Evolutionary conservation across 805 yeast species (phyloP).

Genomic region (Barnettozyma salicaria): DNA sequence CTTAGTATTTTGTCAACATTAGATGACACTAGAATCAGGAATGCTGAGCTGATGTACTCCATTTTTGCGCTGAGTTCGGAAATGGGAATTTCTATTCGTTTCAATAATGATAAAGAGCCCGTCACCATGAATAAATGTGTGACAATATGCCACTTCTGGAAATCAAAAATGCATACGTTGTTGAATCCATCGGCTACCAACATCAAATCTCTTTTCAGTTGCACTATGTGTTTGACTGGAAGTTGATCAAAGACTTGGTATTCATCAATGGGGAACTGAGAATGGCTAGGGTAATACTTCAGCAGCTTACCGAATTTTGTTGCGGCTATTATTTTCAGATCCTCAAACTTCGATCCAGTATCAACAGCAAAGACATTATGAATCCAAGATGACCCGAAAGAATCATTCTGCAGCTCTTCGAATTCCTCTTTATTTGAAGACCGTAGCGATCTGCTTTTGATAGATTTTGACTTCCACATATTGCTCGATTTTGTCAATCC

Average conservation of each 20-base stretch:
- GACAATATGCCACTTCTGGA: conserved; percentile 6
- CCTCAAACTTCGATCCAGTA: conserved; percentile 6
- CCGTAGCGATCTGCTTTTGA: too few species aligned
- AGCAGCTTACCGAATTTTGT: conserved; percentile 23
- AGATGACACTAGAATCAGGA: neutral
- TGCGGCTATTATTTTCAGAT: conserved; percentile 17
- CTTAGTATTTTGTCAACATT: conserved; percentile 6
- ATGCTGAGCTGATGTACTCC: neutral
- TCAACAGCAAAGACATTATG: conserved; percentile 17
- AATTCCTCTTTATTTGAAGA: neutral
- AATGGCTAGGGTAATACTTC: conserved; percentile 15
- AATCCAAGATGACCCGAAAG: conserved; percentile 19
- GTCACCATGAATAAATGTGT: conserved; percentile 16
- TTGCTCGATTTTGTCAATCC: conserved; percentile 17
- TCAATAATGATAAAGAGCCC: conserved; percentile 20
- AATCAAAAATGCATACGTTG: conserved; percentile 16
- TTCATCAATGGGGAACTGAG: conserved; percentile 22
- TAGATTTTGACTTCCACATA: conserved; percentile 21
- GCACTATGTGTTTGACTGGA: conserved; percentile 17
- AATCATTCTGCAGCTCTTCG: neutral
- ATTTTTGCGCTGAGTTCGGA: conserved; percentile 1
- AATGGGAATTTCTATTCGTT: conserved; percentile 1
- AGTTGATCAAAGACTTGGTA: conserved; percentile 18
- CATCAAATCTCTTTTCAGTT: conserved; percentile 5
- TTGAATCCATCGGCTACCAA: conserved; percentile 22